Conservation (phyloP, 495 filamentous ascomycete genomes). For the Halenospora varia region DNA sequence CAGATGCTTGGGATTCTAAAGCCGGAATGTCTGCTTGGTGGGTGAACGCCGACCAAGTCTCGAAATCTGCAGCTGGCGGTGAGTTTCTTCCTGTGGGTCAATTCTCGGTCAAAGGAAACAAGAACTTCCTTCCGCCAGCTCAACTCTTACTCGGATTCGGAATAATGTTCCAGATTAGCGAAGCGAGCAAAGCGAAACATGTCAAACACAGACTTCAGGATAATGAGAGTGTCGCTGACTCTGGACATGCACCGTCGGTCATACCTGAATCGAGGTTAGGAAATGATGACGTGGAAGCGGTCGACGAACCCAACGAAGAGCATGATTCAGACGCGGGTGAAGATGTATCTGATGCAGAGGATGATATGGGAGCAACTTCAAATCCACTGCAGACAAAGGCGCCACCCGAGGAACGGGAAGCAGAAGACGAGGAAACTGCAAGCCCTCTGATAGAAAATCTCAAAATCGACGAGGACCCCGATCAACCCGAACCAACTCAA, state of each 20-base stretch:
- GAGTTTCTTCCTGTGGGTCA: conserved; percentile 72
- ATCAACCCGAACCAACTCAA: neutral
- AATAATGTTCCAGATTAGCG: conserved; percentile 82
- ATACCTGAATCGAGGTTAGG: neutral
- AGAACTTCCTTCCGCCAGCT: conserved; percentile 86
- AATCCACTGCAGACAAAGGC: conserved; percentile 43
- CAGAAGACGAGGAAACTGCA: neutral
- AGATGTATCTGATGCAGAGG: conserved; percentile 29
- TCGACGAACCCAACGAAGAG: conserved; percentile 25
- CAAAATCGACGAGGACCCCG: neutral
- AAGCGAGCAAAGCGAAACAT: conserved; percentile 79
- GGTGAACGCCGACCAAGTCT: conserved; percentile 82
- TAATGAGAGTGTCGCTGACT: neutral
- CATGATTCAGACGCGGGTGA: conserved; percentile 32
- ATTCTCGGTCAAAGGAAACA: conserved; percentile 78
- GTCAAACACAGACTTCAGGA: conserved; percentile 58
- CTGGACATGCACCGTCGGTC: neutral
- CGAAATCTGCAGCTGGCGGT: conserved; percentile 73
- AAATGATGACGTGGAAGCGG: conserved; percentile 26
- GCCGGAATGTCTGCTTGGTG: conserved; percentile 94
- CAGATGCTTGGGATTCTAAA: conserved; percentile 91
- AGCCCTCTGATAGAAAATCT: neutral
- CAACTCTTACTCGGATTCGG: conserved; percentile 84
- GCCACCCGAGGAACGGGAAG: neutral
- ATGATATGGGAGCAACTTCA: conserved; percentile 27